These are phyloP conservation scores for Globisporangium canariense DNA, from an alignment of 352 stramenopile species.

Conservation along the genomic window DNA sequence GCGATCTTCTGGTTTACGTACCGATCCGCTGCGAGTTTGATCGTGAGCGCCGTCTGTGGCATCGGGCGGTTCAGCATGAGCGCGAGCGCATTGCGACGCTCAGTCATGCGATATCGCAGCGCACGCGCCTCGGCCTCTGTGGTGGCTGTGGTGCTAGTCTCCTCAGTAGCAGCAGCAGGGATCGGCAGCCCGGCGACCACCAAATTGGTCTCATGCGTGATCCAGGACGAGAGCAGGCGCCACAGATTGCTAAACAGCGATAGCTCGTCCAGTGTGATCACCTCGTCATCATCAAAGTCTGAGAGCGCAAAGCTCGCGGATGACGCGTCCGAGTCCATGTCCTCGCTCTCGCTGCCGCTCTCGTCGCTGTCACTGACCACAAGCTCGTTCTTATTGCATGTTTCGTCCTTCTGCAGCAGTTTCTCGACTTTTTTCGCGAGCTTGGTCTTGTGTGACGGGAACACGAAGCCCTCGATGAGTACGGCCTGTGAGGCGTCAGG, in stretches of 20 bases:
- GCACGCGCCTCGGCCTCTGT: conserved; percentile 40
- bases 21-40: conserved; percentile 50
- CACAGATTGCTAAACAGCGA: conserved; percentile 71
- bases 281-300: conserved; percentile 68
- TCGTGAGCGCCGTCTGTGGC: conserved; percentile 43
- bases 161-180: conserved; percentile 18
- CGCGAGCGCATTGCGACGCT: conserved; percentile 67
- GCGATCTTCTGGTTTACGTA: conserved; percentile 57
- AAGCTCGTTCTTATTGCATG: conserved; percentile 46
- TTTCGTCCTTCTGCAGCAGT: conserved; percentile 27
- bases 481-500: conserved; percentile 52
- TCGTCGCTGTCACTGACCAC: conserved; percentile 69
- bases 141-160: conserved; percentile 2
- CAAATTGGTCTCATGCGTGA: conserved; percentile 68
- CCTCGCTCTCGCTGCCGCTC: conserved; percentile 12
- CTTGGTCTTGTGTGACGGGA: conserved; percentile 75
- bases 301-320: conserved; percentile 60
- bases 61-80: conserved; percentile 56
- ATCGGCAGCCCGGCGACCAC: conserved; percentile 40
- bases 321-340: conserved; percentile 42
- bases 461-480: conserved; percentile 83
- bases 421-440: conserved; percentile 72
- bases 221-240: conserved; percentile 65
- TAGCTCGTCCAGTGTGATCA: conserved; percentile 65
- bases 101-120: conserved; percentile 46